These are phyloP conservation scores for Herpetomonas muscarum DNA, from an alignment of 208 protist species.

Conservation along the genomic window DNA sequence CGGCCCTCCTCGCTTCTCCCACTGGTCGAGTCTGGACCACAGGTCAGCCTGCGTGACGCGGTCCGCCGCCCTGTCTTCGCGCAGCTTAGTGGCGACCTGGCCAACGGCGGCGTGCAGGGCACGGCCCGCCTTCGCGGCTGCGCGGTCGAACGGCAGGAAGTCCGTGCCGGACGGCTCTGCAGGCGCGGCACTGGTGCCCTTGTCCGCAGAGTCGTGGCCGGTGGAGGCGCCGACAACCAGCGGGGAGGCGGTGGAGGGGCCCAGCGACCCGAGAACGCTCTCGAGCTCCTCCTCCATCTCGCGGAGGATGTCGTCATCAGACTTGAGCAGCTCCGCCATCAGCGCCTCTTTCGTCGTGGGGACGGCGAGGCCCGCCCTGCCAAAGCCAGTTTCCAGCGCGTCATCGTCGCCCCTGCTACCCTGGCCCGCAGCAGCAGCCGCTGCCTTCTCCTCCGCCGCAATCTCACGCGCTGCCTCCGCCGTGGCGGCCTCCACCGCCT, in stretches of 20 bases:
- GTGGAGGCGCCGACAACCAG: too few relatives aligned
- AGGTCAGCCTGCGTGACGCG: conserved; percentile 12
- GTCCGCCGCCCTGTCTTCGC: conserved; percentile 12
- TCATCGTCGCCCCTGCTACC: not conserved
- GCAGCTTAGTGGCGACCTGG: conserved; percentile 24
- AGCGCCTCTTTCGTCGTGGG: conserved; percentile 7
- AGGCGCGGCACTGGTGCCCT: too few relatives aligned
- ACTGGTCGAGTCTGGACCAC: conserved; percentile 68
- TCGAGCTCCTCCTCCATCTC: conserved; percentile 82
- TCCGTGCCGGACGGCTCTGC: too few relatives aligned
- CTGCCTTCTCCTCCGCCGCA: conserved; percentile 9
- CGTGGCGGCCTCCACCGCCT: conserved; percentile 23
- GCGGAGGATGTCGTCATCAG: conserved; percentile 63
- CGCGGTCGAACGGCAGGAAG: too few relatives aligned
- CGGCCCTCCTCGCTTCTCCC: conserved; percentile 28
- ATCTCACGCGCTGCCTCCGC: conserved; percentile 26
- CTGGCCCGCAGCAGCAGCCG: not conserved
- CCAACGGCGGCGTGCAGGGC: conserved; percentile 34
- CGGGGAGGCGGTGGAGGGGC: conserved; percentile 4
- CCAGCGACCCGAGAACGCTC: conserved; percentile 36
- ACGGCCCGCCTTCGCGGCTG: conserved; percentile 23
- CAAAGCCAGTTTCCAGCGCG: not conserved
- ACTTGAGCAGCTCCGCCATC: conserved; percentile 26
- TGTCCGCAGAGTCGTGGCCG: not conserved
- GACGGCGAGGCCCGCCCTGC: too few relatives aligned